A percentile compares a stretch with the other conserved stretches of the same genome.
Evolutionary conservation across 768 basidiomycete genomes (phyloP).

Genomic region (Boletellus emodensis): DNA sequence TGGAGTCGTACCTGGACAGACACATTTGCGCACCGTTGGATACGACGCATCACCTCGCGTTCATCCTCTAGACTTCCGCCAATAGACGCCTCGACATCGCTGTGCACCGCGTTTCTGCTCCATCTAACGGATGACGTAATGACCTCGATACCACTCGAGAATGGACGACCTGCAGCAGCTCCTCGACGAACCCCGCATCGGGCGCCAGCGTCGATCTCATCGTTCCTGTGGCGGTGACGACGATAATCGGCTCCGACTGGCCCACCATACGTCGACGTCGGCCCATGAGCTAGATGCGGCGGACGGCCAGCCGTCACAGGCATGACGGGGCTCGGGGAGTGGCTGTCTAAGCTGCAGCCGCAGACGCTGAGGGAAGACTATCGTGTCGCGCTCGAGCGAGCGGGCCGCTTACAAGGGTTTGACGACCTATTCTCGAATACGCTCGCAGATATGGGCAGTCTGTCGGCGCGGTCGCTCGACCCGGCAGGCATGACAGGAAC

Average conservation of each 20-base stretch:
- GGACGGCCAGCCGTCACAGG: constrained; percentile 23
- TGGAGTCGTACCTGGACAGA: too few relatives aligned
- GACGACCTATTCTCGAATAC: too few relatives aligned
- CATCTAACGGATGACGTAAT: constrained; percentile 63
- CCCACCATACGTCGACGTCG: constrained; percentile 38
- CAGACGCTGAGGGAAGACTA: too few relatives aligned
- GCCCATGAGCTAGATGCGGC: constrained; percentile 60
- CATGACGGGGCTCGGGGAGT: too few relatives aligned
- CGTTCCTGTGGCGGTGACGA: constrained; percentile 36
- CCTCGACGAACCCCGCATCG: constrained; percentile 54
- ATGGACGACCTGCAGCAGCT: constrained; percentile 45
- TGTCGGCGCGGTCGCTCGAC: too few relatives aligned
- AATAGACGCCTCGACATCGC: constrained; percentile 58
- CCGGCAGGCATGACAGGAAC: too few relatives aligned
- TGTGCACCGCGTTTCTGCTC: constrained; percentile 66
- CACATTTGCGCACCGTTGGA: constrained; percentile 32
- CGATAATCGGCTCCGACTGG: constrained; percentile 9
- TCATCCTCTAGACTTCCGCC: constrained; percentile 48
- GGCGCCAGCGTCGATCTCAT: constrained; percentile 37
- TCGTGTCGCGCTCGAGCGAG: too few relatives aligned
- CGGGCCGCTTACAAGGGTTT: too few relatives aligned
- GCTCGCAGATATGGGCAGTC: too few relatives aligned
- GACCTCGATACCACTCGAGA: constrained; percentile 45
- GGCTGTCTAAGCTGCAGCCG: too few relatives aligned
- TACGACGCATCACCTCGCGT: constrained; percentile 41